phyloP scores from a whole-genome alignment of 805 yeast genomes.

The Metschnikowia lochheadii region DNA sequence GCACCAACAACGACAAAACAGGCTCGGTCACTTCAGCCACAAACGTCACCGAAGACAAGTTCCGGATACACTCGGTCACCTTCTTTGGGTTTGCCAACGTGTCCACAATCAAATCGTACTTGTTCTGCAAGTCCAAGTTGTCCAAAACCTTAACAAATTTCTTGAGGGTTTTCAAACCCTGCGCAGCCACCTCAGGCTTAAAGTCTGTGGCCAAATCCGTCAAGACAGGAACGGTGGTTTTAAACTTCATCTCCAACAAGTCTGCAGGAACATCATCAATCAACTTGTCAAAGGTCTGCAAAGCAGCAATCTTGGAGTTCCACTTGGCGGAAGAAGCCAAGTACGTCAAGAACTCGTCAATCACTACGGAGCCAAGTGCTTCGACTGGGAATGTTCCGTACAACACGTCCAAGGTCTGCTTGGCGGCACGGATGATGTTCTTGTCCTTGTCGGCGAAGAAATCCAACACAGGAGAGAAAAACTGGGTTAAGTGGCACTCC shows the following conservation, averaged over 20 bases:
- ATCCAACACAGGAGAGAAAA: constrained; percentile 64
- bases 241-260: constrained; percentile 75
- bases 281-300: constrained; percentile 67
- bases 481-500: constrained; percentile 67
- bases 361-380: constrained; percentile 67
- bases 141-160: constrained; percentile 79
- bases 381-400: constrained; percentile 70
- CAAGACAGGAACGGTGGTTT: constrained; percentile 73
- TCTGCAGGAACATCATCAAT: constrained; percentile 81
- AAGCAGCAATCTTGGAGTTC: constrained; percentile 83
- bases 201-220: constrained; percentile 91
- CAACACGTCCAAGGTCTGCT: constrained; percentile 65
- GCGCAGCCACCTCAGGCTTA: constrained; percentile 91
- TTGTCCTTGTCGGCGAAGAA: constrained; percentile 82
- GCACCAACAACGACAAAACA: constrained; percentile 83
- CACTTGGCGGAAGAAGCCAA: constrained; percentile 84
- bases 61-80: constrained; percentile 84
- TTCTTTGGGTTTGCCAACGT: constrained; percentile 88
- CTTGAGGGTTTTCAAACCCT: constrained; percentile 67
- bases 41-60: constrained; percentile 88
- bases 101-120: constrained; percentile 75
- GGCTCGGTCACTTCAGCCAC: constrained; percentile 99
- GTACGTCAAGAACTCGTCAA: constrained; percentile 59
- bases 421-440: constrained; percentile 83
- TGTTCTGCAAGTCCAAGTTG: constrained; percentile 85